These are phyloP conservation scores for Cenchrus purpureus DNA, from an alignment of 176 grass and related monocot genomes.

Conservation along the genomic window DNA sequence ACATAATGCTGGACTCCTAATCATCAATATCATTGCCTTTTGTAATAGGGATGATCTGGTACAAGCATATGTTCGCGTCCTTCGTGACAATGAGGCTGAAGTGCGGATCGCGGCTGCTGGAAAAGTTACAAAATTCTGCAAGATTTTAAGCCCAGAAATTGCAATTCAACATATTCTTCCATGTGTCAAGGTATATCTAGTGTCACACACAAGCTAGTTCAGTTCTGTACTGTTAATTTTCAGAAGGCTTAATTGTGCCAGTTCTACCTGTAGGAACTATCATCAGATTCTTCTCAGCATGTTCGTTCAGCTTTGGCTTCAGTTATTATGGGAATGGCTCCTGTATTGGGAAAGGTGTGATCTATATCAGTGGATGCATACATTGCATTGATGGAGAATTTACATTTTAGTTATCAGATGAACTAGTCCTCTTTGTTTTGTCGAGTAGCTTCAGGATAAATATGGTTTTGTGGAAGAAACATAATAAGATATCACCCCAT, in stretches of 20 bases:
- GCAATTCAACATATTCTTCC: conserved; percentile 91
- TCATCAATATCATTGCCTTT: not conserved
- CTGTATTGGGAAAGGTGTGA: conserved; percentile 81
- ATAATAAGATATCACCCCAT: not conserved
- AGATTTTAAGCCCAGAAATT: conserved; percentile 72
- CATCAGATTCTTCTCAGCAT: conserved; percentile 93
- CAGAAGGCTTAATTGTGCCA: not conserved
- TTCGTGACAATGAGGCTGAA: conserved; percentile 97
- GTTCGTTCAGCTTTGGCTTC: conserved; percentile 99
- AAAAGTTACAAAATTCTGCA: conserved; percentile 96
- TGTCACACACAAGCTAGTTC: not conserved
- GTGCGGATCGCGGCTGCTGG: conserved; percentile 95
- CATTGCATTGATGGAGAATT: not conserved
- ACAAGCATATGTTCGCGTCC: conserved; percentile 89
- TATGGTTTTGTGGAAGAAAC: not conserved
- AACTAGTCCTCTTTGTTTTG: not conserved
- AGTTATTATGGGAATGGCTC: conserved; percentile 99
- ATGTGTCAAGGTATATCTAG: conserved; percentile 71
- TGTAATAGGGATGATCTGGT: conserved; percentile 71
- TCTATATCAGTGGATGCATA: conserved; percentile 21
- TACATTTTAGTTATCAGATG: not conserved
- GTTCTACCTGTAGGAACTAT: conserved; percentile 63
- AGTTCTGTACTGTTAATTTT: not conserved
- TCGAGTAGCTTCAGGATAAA: conserved; percentile 10
- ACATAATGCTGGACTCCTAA: not conserved